Percentiles rank a stretch among this genome's conserved stretches.
Evolutionary conservation across 2,329 filamentous ascomycete species (phyloP).

Genomic region (Boeremia lycopersici): DNA sequence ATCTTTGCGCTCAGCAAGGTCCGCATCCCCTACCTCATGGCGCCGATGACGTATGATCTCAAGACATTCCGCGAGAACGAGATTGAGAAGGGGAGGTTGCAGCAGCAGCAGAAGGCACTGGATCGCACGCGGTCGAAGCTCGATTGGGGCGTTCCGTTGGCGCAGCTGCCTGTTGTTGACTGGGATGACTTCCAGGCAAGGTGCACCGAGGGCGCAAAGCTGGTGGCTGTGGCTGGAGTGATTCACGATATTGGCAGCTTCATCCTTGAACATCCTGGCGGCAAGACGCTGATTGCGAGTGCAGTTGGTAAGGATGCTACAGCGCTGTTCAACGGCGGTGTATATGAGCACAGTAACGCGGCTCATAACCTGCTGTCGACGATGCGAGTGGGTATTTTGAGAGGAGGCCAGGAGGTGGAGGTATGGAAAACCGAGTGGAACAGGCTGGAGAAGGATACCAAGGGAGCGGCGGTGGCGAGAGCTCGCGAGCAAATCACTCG

Average conservation of each 20-base stretch:
- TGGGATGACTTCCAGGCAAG: conserved; percentile 47
- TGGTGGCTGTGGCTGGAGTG: conserved; percentile 47
- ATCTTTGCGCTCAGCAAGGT: conserved; percentile 43
- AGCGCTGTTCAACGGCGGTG: conserved; percentile 49
- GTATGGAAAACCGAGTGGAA: conserved; percentile 43
- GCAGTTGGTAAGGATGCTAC: conserved; percentile 49
- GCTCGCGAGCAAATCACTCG: conserved; percentile 83
- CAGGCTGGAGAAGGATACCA: conserved; percentile 72
- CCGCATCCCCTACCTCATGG: conserved; percentile 27
- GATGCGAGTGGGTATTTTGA: conserved; percentile 47
- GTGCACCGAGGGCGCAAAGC: conserved; percentile 35
- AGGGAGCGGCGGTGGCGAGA: conserved; percentile 77
- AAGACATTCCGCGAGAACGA: conserved; percentile 50
- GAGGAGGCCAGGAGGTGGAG: conserved; percentile 49
- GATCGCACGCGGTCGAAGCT: conserved; percentile 43
- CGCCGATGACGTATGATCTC: conserved; percentile 44
- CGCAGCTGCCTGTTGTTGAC: conserved; percentile 45
- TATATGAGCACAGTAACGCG: conserved; percentile 49
- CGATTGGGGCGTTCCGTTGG: conserved; percentile 48
- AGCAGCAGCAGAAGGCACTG: conserved; percentile 49
- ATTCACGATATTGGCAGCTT: conserved; percentile 48
- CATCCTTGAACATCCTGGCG: conserved; percentile 47
- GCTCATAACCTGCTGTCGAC: conserved; percentile 49
- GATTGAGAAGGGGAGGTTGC: conserved; percentile 50
- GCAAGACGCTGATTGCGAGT: conserved; percentile 43